Evolutionary conservation across 495 filamentous ascomycete genomes (phyloP).

Genomic region (Aspergillus bertholletiae): DNA sequence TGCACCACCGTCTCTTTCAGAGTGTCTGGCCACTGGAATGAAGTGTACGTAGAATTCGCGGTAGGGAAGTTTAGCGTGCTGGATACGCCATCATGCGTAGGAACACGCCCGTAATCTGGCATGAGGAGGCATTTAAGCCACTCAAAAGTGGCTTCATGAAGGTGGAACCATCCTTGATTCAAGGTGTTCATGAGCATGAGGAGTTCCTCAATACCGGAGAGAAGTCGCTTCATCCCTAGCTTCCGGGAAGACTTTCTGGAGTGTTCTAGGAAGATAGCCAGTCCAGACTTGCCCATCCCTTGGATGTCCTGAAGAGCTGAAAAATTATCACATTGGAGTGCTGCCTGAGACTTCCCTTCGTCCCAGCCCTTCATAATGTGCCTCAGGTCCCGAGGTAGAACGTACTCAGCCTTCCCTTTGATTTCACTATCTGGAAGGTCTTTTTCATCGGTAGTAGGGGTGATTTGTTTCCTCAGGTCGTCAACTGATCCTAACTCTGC

Average conservation of each 20-base stretch:
- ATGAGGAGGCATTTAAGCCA: slow-evolving; percentile 61
- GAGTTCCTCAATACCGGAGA: slow-evolving; percentile 57
- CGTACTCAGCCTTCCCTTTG: slow-evolving; percentile 19
- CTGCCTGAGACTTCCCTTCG: slow-evolving; percentile 53
- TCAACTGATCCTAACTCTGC: slow-evolving; percentile 44
- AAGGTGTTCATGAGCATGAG: slow-evolving; percentile 50
- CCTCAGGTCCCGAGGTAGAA: slow-evolving; percentile 50
- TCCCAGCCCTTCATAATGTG: slow-evolving; percentile 56
- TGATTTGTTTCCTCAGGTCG: slow-evolving; percentile 32
- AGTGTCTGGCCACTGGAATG: slow-evolving; percentile 64
- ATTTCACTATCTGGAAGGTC: slow-evolving; percentile 12
- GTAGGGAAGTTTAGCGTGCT: slow-evolving; percentile 20
- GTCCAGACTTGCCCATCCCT: slow-evolving; percentile 51
- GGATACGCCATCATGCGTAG: slow-evolving; percentile 10
- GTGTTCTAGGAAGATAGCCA: slow-evolving; percentile 77
- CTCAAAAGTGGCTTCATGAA: slow-evolving; percentile 59
- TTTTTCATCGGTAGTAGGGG: slow-evolving; percentile 10
- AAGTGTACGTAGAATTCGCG: slow-evolving; percentile 54
- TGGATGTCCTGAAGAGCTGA: slow-evolving; percentile 43
- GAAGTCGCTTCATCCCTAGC: slow-evolving; percentile 41
- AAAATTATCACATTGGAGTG: slow-evolving; percentile 52
- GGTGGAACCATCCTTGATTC: slow-evolving; percentile 53
- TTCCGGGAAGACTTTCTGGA: slow-evolving; percentile 61
- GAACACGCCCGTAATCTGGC: slow-evolving; percentile 29
- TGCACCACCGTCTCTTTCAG: slow-evolving; percentile 70